Percentiles rank a stretch among this genome's conserved stretches.
phyloP scores from a whole-genome alignment of 441 rosid species.

The Isatis lusitanica region DNA sequence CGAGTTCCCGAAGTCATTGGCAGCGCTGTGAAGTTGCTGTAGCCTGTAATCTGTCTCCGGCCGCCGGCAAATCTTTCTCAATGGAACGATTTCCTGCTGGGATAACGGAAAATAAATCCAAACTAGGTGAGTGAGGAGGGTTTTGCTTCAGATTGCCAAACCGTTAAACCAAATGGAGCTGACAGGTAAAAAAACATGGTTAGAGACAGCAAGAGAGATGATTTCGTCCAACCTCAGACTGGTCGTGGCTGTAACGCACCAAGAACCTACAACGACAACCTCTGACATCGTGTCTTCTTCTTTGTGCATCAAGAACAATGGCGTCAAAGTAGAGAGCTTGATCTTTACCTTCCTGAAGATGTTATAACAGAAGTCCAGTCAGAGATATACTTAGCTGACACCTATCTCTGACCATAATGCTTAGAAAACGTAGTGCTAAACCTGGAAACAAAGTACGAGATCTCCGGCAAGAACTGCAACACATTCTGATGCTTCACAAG shows the following conservation, averaged over 20 bases:
- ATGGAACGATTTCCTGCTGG: constrained; percentile 88
- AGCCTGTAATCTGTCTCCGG: constrained; percentile 96
- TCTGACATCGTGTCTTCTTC: constrained; percentile 95
- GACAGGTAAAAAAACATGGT: neutral
- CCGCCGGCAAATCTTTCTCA: constrained; percentile 89
- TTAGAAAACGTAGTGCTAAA: constrained; percentile 19
- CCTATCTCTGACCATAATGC: neutral
- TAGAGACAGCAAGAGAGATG: constrained; percentile 23
- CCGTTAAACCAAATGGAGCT: constrained; percentile 11
- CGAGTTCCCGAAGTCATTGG: constrained; percentile 41
- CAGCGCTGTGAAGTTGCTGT: constrained; percentile 78
- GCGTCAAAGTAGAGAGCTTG: constrained; percentile 98
- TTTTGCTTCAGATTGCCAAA: constrained; percentile 7
- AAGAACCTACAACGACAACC: constrained; percentile 98
- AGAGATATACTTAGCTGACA: neutral
- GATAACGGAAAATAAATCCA: constrained; percentile 21
- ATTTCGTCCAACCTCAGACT: constrained; percentile 68
- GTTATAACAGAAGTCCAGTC: constrained; percentile 10
- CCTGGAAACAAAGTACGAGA: constrained; percentile 98
- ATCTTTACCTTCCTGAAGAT: constrained; percentile 93
- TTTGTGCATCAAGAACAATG: constrained; percentile 94
- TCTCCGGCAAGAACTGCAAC: constrained; percentile 98
- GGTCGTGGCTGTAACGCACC: constrained; percentile 97
- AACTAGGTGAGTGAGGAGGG: constrained; percentile 22
- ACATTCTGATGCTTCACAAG: constrained; percentile 98